Evolutionary conservation across 208 protist species (phyloP).

Genomic region (Vickermania spadyakhi): DNA sequence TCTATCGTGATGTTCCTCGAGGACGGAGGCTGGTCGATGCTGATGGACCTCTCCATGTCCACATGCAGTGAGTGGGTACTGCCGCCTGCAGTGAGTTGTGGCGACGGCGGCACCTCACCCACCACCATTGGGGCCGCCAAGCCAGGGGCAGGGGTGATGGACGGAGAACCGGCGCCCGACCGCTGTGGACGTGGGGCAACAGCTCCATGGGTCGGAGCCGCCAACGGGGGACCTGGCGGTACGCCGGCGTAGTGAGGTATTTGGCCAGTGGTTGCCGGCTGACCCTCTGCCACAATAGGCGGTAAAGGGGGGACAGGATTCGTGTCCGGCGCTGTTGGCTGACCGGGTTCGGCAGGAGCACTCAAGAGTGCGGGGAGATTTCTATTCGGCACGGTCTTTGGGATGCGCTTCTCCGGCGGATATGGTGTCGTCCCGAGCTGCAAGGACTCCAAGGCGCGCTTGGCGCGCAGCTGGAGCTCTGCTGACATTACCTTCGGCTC

Average conservation of each 20-base stretch:
- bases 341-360: not conserved
- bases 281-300: not conserved
- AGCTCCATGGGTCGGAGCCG: not conserved
- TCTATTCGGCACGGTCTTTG: not conserved
- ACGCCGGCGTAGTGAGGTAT: not conserved
- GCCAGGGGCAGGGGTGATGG: not conserved
- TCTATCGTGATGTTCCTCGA: not conserved
- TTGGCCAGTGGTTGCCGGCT: not conserved
- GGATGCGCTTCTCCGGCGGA: not conserved
- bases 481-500: not conserved
- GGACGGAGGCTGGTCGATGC: not conserved
- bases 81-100: not conserved
- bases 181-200: too few relatives aligned
- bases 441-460: slow-evolving; percentile 11
- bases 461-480: slow-evolving; percentile 7
- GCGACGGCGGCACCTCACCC: not conserved
- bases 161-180: not conserved
- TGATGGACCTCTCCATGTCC: not conserved
- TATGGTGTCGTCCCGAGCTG: not conserved
- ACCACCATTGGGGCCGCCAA: not conserved
- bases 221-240: not conserved
- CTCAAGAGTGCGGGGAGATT: not conserved
- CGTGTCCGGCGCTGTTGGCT: not conserved
- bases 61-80: not conserved
- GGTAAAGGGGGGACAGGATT: not conserved